These are phyloP conservation scores for Naegleria gruberi DNA, from an alignment of 208 protist species.

Conservation along the genomic window DNA sequence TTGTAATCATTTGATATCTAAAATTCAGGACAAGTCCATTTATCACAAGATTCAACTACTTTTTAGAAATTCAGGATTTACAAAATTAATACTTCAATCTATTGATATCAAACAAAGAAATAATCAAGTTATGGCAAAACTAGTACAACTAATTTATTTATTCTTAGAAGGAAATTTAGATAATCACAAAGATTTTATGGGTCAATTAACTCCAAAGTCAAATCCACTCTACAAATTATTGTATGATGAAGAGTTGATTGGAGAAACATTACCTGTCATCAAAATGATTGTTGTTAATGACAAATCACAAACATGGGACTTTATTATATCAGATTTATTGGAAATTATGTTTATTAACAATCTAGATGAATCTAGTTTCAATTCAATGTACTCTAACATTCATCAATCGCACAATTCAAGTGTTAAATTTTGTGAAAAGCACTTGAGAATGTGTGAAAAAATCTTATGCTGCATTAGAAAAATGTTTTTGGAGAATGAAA, in stretches of 20 bases:
- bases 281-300: neutral
- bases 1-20: neutral
- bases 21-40: neutral
- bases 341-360: neutral
- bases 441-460: neutral
- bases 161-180: constrained; percentile 1
- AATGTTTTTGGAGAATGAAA: neutral
- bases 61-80: neutral
- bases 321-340: constrained; percentile 13
- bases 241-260: constrained; percentile 11
- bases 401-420: too few relatives aligned
- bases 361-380: neutral
- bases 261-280: neutral
- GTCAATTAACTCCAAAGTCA: neutral
- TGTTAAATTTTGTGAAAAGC: too few relatives aligned
- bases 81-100: neutral
- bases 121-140: neutral
- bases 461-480: neutral
- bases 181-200: neutral
- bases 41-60: neutral
- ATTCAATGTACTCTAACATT: too few relatives aligned
- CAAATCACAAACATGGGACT: neutral
- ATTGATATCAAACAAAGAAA: neutral
- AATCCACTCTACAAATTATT: neutral
- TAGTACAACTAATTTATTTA: constrained; percentile 1